Evolutionary conservation across 1,284 basidiomycete species (phyloP).

Genomic region (Sporisorium iseilematis-ciliati): DNA sequence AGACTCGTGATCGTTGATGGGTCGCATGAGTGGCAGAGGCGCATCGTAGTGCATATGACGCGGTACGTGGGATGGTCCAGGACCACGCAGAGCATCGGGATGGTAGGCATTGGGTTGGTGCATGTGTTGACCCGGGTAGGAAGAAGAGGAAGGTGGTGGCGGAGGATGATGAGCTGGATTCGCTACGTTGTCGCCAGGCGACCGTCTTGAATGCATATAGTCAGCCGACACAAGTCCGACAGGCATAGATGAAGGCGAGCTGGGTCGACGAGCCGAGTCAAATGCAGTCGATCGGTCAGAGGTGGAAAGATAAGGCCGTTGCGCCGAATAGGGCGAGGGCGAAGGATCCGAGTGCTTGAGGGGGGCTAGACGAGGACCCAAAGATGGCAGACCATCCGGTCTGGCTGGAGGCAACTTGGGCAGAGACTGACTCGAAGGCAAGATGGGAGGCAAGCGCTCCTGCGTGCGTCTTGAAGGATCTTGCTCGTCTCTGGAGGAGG

Average conservation of each 20-base stretch:
- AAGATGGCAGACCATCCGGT: conserved; percentile 16
- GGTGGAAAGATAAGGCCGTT: conserved; percentile 25
- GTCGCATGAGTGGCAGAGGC: conserved; percentile 15
- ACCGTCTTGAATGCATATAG: conserved; percentile 23
- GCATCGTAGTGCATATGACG: conserved; percentile 26
- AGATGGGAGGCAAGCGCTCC: conserved; percentile 31
- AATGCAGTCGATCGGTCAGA: conserved; percentile 15
- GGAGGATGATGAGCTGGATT: neutral
- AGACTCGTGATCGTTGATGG: conserved; percentile 16
- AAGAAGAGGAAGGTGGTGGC: neutral
- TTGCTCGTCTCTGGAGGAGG: conserved; percentile 7
- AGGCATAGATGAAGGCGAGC: conserved; percentile 23
- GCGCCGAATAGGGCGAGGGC: conserved; percentile 9
- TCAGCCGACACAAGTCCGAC: conserved; percentile 44
- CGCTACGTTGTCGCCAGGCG: conserved; percentile 18
- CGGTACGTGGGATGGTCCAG: conserved; percentile 25
- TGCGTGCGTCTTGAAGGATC: conserved; percentile 11
- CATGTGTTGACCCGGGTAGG: conserved; percentile 10
- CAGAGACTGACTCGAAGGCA: conserved; percentile 24
- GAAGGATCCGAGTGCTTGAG: conserved; percentile 19
- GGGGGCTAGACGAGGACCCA: conserved; percentile 27
- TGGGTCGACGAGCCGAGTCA: conserved; percentile 18
- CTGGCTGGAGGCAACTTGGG: conserved; percentile 14
- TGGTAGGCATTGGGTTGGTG: conserved; percentile 21
- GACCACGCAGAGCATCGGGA: conserved; percentile 17